A percentile compares a stretch with the other conserved stretches of the same genome.
phyloP scores from a whole-genome alignment of 495 filamentous ascomycete species.

The Letharia columbiana region DNA sequence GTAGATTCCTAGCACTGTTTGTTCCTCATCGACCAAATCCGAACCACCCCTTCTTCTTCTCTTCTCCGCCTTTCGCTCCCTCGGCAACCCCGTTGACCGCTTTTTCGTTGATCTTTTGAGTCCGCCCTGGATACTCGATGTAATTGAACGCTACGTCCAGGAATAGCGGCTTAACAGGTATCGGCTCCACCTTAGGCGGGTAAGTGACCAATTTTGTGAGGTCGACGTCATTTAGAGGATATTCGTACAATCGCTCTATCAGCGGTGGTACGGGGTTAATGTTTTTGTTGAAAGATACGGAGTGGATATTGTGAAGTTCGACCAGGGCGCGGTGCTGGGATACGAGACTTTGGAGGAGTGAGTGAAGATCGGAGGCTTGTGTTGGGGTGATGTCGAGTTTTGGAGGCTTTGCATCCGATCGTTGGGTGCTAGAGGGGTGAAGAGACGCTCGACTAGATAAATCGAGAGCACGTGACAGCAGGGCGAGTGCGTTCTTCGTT shows the following conservation, averaged over 20 bases:
- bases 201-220: slow-evolving; percentile 75
- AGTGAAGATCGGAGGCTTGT: slow-evolving; percentile 48
- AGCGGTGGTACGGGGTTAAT: slow-evolving; percentile 35
- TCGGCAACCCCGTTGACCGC: slow-evolving; percentile 27
- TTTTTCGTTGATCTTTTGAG: slow-evolving; percentile 20
- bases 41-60: slow-evolving; percentile 74
- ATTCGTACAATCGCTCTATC: slow-evolving; percentile 65
- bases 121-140: slow-evolving; percentile 76
- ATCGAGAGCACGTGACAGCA: slow-evolving; percentile 61
- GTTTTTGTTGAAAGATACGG: slow-evolving; percentile 23
- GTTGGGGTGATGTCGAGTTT: slow-evolving; percentile 51
- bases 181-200: slow-evolving; percentile 69
- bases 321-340: slow-evolving; percentile 74
- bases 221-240: slow-evolving; percentile 56
- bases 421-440: slow-evolving; percentile 33
- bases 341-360: slow-evolving; percentile 56
- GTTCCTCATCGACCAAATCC: slow-evolving; percentile 62
- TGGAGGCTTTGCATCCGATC: slow-evolving; percentile 37
- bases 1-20: not conserved
- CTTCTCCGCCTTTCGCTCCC: slow-evolving; percentile 31
- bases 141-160: slow-evolving; percentile 98
- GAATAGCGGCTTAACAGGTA: slow-evolving; percentile 93
- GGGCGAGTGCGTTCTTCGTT: slow-evolving; percentile 73
- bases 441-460: slow-evolving; percentile 38
- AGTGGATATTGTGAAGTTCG: slow-evolving; percentile 55